Evolutionary conservation across 805 yeast species (phyloP), one percentile per base, ranked within the genome.

Genomic region (Jamesozyma hellenica): DNA sequence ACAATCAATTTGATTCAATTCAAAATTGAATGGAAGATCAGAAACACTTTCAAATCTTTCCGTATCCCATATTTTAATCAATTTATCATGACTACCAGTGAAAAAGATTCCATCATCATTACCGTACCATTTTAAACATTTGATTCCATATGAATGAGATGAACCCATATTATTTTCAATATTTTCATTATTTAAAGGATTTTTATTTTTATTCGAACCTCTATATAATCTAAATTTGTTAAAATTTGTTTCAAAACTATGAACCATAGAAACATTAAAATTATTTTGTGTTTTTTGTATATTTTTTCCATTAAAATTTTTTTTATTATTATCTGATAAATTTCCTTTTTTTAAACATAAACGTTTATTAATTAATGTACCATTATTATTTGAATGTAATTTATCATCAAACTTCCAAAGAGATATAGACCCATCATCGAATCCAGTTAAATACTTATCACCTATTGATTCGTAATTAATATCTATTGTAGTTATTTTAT

Each of bases 121-220:
- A 0, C 92, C 87, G 90, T 95, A 90, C 96, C 96, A 88, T 50
- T 71, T 67, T 1, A 84, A 65, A 13, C 74, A 62, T 0, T 94
- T 82, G 0, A 88, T 68, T 0, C 95, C 95, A 55, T 69, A 85
- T 15, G 63, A 56, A 53, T 88, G 96, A 0, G 38, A 18, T 15
- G 5, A 74, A 5, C 15, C 28, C 28, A 26, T 15, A 12, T 19
- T 9, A 12, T 26, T 9, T 10, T 11, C 7, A 7, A 14, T 23
- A 4, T 9, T n/a, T 13, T 32, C 27, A n/a, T 33, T 16, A 12
- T 16, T 5, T 10, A 4, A 2, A 15, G 4, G 14, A 34, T 3
- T 13, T 2, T 9, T 6, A 17, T 12, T 13, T 11, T 3, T 17
- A 10, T 15, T 37, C 2, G 31, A 15, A 4, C 38, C 43, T 13